Base-by-base conservation (phyloP, 2,329 filamentous ascomycete species). In the Aschersonia sp. region DNA sequence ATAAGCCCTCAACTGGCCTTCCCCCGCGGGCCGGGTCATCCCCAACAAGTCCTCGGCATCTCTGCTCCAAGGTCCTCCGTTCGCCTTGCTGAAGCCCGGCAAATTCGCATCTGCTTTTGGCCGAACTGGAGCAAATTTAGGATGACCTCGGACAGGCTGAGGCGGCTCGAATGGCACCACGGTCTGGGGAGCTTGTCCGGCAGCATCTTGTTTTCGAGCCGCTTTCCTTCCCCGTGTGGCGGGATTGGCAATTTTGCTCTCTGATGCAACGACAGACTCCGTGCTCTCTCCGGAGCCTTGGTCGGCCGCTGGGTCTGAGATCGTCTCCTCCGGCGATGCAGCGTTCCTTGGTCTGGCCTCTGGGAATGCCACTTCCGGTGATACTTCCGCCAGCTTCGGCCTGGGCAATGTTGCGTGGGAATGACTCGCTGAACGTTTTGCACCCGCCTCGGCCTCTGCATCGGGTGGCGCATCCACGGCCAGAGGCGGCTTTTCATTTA, bases 31-130 rank as follows among this genome's bases (percentile, higher is more conserved):
- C 44, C 76, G 69, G 56, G 71, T 77, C 56, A 67, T 74, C 39
- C 76, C 78, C 51, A 86, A 74, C 44, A 86, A 57, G 58, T 86
- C 82, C 53, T 76, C 70, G 1, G 82, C 81, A 57, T 85, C 81
- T 30, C 70, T 73, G 54, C 79, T 84, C 82, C 82, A 86, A 0
- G 82, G 76, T 3, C 81, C 81, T 12, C 74, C 66, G 53, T 74
- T 76, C 4, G 68, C 71, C 55, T 66, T 72, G 2, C 62, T 62
- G 48, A 75, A 73, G 2, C 66, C 67, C 8, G 68, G 65, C 49
- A 71, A 57, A n/a, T 50, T 53, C 57, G 51, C 29, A 22, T 22
- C 44, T 22, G 12, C 41, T 41, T 32, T 49, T 46, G 45, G 53
- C 32, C 41, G 30, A 1, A 44, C 40, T 12, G 29, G 37, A 37